Evolutionary conservation across 805 yeast species (phyloP), one percentile per base, ranked within the genome.

Genomic region (Kregervanrija delftensis): DNA sequence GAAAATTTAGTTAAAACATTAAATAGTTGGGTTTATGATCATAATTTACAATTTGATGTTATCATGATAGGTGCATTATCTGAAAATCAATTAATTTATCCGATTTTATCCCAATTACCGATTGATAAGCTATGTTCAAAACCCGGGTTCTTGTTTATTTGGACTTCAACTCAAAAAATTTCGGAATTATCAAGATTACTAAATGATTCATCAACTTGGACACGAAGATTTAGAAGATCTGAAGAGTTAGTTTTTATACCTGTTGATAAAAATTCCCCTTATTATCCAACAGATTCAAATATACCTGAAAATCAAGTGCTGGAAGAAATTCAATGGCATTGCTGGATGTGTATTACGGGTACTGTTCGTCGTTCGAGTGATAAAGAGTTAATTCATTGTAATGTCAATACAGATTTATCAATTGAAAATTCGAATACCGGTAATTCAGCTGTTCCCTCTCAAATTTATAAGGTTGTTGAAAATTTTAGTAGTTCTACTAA

Each of bases 331-430:
- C 93, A 85, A 64, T 90, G 96, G 96, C 97, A 91, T 65, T 90
- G 97, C 57, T 85, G 96, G 86, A 89, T 90, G 96, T 91, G 96
- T 54, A 85, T 90, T 43, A 90, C 96, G 2, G 97, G 97, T 2
- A 90, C 97, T 0, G 91, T 90, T 8, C 72, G 96, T 57, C 74
- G 97, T 55, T 78, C 95, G 2, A 79, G 81, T 0, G 97, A 90
- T 64, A 76, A 76, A 11, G 89, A 86, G 61, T 69, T 90, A 47
- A 89, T 90, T 49, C 95, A 90, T 60, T 91, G 97, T 66, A 90
- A 90, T 58, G 79, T 90, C 35, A 95, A 90, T 57, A 89, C 96
- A 0, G 97, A 90, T 63, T 70, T 90, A 41, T 81, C 81, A 48
- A 74, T 90, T 49, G 96, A 88, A 57, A 68, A 71, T 56, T 59